These are phyloP conservation scores for Aspergillus ostianus DNA, from an alignment of 495 filamentous ascomycete genomes.

Conservation along the genomic window DNA sequence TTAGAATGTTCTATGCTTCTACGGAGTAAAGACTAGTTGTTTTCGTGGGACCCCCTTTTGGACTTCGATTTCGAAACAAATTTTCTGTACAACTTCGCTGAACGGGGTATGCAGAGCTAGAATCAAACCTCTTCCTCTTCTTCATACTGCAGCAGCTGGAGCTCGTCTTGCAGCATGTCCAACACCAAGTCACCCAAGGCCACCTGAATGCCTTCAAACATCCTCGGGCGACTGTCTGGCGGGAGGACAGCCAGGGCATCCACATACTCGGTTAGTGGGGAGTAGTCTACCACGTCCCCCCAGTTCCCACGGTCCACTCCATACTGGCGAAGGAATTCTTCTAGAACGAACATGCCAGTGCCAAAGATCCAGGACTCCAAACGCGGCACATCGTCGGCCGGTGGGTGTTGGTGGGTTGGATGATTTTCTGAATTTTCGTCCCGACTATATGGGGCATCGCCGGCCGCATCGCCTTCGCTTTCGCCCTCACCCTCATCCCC, in stretches of 20 bases:
- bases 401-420: conserved; percentile 16
- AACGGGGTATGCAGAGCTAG: not conserved
- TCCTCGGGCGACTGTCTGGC: conserved; percentile 26
- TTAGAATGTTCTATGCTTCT: too few species aligned
- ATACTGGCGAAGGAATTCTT: conserved; percentile 39
- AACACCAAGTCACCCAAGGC: conserved; percentile 40
- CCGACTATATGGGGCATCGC: conserved; percentile 3
- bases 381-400: conserved; percentile 30
- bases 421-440: conserved; percentile 13
- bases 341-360: conserved; percentile 34
- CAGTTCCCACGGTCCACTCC: conserved; percentile 48
- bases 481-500: conserved; percentile 17
- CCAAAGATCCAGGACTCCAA: conserved; percentile 40
- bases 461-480: conserved; percentile 13
- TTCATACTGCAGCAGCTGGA: conserved; percentile 32
- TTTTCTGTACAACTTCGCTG: not conserved
- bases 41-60: not conserved
- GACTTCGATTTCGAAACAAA: not conserved
- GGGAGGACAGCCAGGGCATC: conserved; percentile 32
- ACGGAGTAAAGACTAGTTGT: not conserved
- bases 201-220: conserved; percentile 36
- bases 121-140: conserved; percentile 19
- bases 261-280: conserved; percentile 38
- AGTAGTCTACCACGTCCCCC: conserved; percentile 37
- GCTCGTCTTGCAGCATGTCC: conserved; percentile 42